Base-by-base conservation (phyloP, 148 eudicot genomes). In the Linanthus parryae region DNA sequence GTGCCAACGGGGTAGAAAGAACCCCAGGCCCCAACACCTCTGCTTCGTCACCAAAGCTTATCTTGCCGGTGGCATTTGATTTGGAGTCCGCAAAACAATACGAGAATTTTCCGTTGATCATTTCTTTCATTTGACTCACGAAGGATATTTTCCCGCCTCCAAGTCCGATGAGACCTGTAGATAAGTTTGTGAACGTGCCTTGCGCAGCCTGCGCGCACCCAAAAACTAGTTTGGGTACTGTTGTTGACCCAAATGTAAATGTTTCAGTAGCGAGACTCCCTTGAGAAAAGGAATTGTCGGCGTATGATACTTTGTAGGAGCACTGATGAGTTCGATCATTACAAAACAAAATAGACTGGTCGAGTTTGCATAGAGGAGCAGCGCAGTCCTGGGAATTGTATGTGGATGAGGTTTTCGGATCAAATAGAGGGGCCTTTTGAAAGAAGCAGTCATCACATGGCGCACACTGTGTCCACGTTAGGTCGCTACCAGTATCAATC, bases 11-110 rank as follows among this genome's bases (percentile, higher is more conserved):
- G 11, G 90, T 84, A 0, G 94, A 74, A 1, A 70, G 54, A 1
- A 71, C 79, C 0, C 65, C 71, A 4, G 43, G 22, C 0, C 90
- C 82, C 0, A 75, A 33, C 1, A 79, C 75, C 1, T 28, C 42
- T 0, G 77, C 84, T 0, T 24, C 24, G 1, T 19, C 16, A 0
- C 96, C 97, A 14, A 88, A 88, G 15, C 39, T 73, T 14, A 88
- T 72, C 36, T 57, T 76, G 56, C 94, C 73, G 0, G 80, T 42
- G 0, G 16, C 50, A 18, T 59, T 70, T 8, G 58, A 2, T 1
- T 41, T 35, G 34, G 41, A 16, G 2, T 27, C 9, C 0, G 13
- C n/a, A 37, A 37, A 37, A 52, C 84, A 79, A 16, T 79, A 79
- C 7, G 84, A 75, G 7, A 79, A 79, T 18, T 62, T 63, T 0